Evolutionary conservation across 2,329 filamentous ascomycete species (phyloP).

Genomic region (Aspergillus texensis): DNA sequence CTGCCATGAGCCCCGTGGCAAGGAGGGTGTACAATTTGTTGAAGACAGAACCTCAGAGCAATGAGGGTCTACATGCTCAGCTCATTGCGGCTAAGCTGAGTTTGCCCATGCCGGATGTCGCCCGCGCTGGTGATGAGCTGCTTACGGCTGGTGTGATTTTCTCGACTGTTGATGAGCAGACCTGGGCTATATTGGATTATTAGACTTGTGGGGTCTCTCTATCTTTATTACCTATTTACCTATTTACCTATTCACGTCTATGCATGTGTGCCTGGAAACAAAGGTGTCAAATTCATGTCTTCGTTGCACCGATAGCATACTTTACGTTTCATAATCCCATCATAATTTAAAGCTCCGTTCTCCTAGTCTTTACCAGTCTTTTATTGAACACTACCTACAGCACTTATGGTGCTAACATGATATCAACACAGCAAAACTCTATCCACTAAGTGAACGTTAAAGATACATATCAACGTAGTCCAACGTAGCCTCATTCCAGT

Average conservation of each 20-base stretch:
- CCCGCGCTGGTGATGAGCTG: conserved; percentile 80
- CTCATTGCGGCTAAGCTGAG: conserved; percentile 68
- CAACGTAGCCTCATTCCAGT: too few species aligned
- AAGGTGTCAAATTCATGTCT: not conserved
- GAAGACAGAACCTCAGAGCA: conserved; percentile 67
- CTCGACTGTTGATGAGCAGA: conserved; percentile 89
- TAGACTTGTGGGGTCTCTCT: conserved; percentile 8
- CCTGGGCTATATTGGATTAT: conserved; percentile 80
- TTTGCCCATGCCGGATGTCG: conserved; percentile 70
- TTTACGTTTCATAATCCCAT: not conserved
- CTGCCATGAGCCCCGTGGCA: conserved; percentile 59
- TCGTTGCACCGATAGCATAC: not conserved
- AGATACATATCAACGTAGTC: not conserved
- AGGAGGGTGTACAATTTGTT: conserved; percentile 74
- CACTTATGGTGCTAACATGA: not conserved
- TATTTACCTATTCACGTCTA: not conserved
- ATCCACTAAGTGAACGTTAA: not conserved
- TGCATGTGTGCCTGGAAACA: not conserved
- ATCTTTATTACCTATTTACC: not conserved
- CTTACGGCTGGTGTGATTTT: conserved; percentile 75
- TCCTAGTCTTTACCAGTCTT: not conserved
- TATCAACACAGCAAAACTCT: not conserved
- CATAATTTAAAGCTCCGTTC: not conserved
- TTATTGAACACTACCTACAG: not conserved
- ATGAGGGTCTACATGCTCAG: conserved; percentile 82